Evolutionary conservation across 108 stramenopile species (phyloP).

Genomic region (Pseudonitzschia pungens): DNA sequence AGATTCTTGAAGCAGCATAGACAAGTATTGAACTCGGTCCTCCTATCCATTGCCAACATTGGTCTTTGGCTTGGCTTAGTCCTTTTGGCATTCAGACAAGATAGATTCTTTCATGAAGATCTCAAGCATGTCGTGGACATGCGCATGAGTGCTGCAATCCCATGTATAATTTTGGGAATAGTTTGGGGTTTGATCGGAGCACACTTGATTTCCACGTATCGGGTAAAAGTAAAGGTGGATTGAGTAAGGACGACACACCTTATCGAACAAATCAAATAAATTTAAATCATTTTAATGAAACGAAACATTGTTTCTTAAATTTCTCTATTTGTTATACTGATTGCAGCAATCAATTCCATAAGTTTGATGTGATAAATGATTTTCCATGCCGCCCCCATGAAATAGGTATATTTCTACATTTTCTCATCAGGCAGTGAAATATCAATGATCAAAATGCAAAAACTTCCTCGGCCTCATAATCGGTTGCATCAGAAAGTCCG

Average conservation of each 20-base stretch:
- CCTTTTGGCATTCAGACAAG: not conserved
- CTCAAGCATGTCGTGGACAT: constrained; percentile 12
- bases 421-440: too few relatives aligned
- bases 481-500: too few relatives aligned
- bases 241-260: not conserved
- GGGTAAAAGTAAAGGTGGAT: constrained; percentile 3
- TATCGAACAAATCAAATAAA: too few relatives aligned
- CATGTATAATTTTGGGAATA: constrained; percentile 15
- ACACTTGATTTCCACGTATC: not conserved
- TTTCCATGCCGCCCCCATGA: too few relatives aligned
- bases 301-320: too few relatives aligned
- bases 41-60: not conserved
- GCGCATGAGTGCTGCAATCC: constrained; percentile 34
- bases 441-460: too few relatives aligned
- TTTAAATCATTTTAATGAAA: too few relatives aligned
- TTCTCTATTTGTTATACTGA: too few relatives aligned
- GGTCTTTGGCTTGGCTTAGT: not conserved
- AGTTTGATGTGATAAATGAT: too few relatives aligned
- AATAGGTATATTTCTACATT: too few relatives aligned
- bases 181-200: constrained; percentile 5
- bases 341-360: too few relatives aligned
- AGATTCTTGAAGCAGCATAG: not conserved
- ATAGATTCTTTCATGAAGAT: constrained; percentile 14
- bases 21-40: not conserved
- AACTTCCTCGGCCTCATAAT: too few relatives aligned